Evolutionary conservation across 768 basidiomycete species (phyloP).

Genomic region (Tylopilus subfusipes): DNA sequence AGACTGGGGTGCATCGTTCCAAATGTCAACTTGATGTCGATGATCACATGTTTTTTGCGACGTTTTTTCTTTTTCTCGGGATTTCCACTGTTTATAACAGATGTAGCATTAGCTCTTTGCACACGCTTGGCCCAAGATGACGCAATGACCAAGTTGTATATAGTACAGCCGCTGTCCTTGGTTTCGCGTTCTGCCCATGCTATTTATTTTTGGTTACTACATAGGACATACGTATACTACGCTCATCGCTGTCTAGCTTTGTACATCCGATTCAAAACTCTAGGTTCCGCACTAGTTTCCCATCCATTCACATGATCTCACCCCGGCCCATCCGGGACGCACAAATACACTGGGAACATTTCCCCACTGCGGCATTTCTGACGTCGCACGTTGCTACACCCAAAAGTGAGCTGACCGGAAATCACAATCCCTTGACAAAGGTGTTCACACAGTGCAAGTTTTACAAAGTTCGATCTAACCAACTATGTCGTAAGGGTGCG

Average conservation of each 20-base stretch:
- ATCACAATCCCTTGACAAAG: background rate
- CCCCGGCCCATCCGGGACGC: background rate
- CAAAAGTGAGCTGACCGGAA: background rate
- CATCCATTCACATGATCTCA: background rate
- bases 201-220: background rate
- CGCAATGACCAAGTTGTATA: background rate
- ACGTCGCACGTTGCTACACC: background rate
- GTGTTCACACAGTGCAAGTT: background rate
- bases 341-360: background rate
- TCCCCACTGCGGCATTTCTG: background rate
- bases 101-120: constrained; percentile 5
- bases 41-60: background rate
- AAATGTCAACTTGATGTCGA: constrained; percentile 1
- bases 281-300: background rate
- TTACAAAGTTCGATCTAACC: constrained; percentile 6
- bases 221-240: background rate
- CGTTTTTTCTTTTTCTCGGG: background rate
- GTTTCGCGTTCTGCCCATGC: background rate
- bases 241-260: background rate
- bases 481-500: background rate
- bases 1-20: constrained; percentile 12
- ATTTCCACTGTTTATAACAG: background rate
- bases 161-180: background rate
- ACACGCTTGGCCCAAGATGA: background rate
- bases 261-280: background rate